phyloP scores from a whole-genome alignment of 2,329 filamentous ascomycete species.

The Penicillium sp. region DNA sequence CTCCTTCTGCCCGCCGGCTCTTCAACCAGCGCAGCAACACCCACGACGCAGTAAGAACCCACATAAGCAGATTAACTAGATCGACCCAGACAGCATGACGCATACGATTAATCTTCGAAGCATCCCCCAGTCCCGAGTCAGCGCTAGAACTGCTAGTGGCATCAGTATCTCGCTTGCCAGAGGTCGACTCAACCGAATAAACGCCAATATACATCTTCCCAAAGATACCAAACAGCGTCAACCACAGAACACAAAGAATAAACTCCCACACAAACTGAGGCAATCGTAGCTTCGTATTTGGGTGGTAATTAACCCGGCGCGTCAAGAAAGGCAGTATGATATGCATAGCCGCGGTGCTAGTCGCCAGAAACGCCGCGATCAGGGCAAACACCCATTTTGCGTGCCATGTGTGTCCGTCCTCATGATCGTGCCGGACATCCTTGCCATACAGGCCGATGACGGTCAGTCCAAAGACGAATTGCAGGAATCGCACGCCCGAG shows the following conservation, averaged over 20 bases:
- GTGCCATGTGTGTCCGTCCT: slow-evolving; percentile 56
- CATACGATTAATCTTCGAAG: slow-evolving; percentile 65
- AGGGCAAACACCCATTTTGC: slow-evolving; percentile 80
- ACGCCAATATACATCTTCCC: slow-evolving; percentile 76
- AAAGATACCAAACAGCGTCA: slow-evolving; percentile 80
- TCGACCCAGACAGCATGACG: slow-evolving; percentile 86
- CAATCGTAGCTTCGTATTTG: slow-evolving; percentile 40
- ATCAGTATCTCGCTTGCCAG: slow-evolving; percentile 54
- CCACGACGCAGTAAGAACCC: slow-evolving; percentile 63
- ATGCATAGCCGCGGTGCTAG: slow-evolving; percentile 66
- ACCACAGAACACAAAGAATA: slow-evolving; percentile 75
- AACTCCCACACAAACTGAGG: slow-evolving; percentile 68
- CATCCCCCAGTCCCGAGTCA: slow-evolving; percentile 14
- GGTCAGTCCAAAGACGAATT: slow-evolving; percentile 74
- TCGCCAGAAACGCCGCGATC: slow-evolving; percentile 66
- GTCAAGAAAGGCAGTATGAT: slow-evolving; percentile 60
- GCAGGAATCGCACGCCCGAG: slow-evolving; percentile 66
- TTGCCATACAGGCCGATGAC: slow-evolving; percentile 77
- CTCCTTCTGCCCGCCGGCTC: slow-evolving; percentile 18
- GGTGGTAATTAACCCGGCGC: slow-evolving; percentile 19
- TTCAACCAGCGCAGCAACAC: slow-evolving; percentile 40
- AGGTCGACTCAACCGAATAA: slow-evolving; percentile 44
- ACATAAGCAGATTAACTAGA: slow-evolving; percentile 72
- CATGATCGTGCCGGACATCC: slow-evolving; percentile 56
- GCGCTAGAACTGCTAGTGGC: slow-evolving; percentile 27